phyloP scores from a whole-genome alignment of 192 early-diverging fungal species.

The Podila horticola region DNA sequence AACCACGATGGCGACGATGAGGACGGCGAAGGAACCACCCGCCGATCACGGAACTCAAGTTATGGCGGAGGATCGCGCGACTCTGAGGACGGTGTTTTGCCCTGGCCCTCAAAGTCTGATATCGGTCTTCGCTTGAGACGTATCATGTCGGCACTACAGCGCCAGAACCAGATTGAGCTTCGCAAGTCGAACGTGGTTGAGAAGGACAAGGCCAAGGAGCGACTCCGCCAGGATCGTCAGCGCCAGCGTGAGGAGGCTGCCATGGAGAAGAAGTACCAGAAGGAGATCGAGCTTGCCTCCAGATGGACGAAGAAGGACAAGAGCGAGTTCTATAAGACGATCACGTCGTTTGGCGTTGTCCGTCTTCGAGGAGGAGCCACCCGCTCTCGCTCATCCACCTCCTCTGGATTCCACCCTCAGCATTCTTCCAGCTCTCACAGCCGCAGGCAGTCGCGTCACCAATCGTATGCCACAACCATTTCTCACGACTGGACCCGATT shows the following conservation, averaged over 20 bases:
- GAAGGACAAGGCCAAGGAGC: slow-evolving; percentile 56
- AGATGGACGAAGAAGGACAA: slow-evolving; percentile 66
- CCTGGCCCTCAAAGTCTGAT: slow-evolving; percentile 72
- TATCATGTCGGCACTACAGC: slow-evolving; percentile 64
- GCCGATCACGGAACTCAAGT: slow-evolving; percentile 39
- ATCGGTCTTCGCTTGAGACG: slow-evolving; percentile 68
- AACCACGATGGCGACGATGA: slow-evolving; percentile 48
- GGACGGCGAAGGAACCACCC: slow-evolving; percentile 38
- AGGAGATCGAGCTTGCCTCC: slow-evolving; percentile 52
- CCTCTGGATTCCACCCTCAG: slow-evolving; percentile 31
- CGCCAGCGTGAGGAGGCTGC: slow-evolving; percentile 55
- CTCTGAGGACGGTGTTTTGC: slow-evolving; percentile 46
- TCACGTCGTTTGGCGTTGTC: slow-evolving; percentile 67
- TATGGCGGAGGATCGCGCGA: slow-evolving; percentile 10
- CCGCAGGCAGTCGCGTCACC: slow-evolving; percentile 4
- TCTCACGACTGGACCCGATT: slow-evolving; percentile 71
- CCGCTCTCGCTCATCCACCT: slow-evolving; percentile 25
- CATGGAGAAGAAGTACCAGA: slow-evolving; percentile 52
- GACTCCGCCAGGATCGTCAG: slow-evolving; percentile 47
- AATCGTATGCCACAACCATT: slow-evolving; percentile 20
- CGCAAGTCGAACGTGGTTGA: slow-evolving; percentile 53
- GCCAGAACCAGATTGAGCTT: slow-evolving; percentile 60
- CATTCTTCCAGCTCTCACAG: slow-evolving; percentile 37
- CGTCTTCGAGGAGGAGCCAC: slow-evolving; percentile 41
- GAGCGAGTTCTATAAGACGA: slow-evolving; percentile 64